These are phyloP conservation scores for Colletotrichum sp. DNA, from an alignment of 2,329 filamentous ascomycete genomes.

Conservation along the genomic window DNA sequence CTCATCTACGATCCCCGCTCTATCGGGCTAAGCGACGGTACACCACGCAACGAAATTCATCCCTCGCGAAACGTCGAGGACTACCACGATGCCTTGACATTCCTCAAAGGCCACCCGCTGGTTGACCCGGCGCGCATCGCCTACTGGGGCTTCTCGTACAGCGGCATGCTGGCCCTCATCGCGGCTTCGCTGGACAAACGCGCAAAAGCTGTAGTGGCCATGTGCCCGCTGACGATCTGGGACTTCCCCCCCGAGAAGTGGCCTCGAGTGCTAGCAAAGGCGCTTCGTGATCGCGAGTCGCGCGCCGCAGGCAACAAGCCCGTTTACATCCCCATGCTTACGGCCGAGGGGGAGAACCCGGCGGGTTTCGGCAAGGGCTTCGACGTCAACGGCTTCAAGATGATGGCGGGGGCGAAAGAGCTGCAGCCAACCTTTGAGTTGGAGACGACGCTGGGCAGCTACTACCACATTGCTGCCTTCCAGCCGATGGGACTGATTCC, in stretches of 20 bases:
- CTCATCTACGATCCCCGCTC: conserved; percentile 41
- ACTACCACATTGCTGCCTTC: conserved; percentile 28
- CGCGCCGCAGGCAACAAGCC: conserved; percentile 41
- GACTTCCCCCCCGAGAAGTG: background rate
- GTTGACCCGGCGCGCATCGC: conserved; percentile 33
- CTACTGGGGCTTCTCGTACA: conserved; percentile 35
- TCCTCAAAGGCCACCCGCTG: conserved; percentile 46
- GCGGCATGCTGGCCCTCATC: conserved; percentile 27
- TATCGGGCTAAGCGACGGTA: conserved; percentile 41
- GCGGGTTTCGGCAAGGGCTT: conserved; percentile 32
- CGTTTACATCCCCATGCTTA: conserved; percentile 39
- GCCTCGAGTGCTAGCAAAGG: conserved; percentile 29
- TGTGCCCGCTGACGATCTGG: background rate
- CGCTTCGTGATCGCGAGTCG: conserved; percentile 42
- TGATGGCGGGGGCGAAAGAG: background rate
- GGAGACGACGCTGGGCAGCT: conserved; percentile 30
- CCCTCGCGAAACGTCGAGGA: conserved; percentile 34
- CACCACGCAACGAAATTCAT: conserved; percentile 41
- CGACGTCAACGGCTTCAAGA: conserved; percentile 21
- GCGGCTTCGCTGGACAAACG: background rate
- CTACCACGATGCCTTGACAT: conserved; percentile 44
- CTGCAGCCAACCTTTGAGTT: conserved; percentile 25
- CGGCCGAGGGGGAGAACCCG: conserved; percentile 38
- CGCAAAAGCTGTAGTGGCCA: conserved; percentile 22
- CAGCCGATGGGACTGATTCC: conserved; percentile 24